Conservation (phyloP, 2,329 filamentous ascomycete genomes). For the Alternaria arbusti region DNA sequence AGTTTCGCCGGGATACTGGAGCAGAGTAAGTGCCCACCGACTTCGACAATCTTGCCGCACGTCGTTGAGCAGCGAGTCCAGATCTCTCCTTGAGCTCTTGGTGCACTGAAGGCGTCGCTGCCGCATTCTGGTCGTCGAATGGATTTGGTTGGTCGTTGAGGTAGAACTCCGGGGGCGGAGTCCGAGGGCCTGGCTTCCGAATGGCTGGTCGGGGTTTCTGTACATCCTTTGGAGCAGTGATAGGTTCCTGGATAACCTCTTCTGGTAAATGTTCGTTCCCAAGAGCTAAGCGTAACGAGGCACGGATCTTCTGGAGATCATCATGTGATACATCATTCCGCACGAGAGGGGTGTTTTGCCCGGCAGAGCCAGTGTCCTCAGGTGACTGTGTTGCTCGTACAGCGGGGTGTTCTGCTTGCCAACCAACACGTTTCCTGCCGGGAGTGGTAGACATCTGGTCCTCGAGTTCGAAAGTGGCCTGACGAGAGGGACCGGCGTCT, state of each 20-base stretch:
- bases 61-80: conserved; percentile 42
- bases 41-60: conserved; percentile 44
- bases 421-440: conserved; percentile 45
- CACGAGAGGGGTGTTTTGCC: conserved; percentile 37
- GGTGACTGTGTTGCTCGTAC: conserved; percentile 25
- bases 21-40: conserved; percentile 46
- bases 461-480: conserved; percentile 23
- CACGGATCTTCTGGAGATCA: conserved; percentile 40
- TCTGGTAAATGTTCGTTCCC: conserved; percentile 34
- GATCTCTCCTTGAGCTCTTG: conserved; percentile 40
- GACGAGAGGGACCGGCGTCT: conserved; percentile 21
- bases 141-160: conserved; percentile 44
- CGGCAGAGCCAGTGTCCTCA: conserved; percentile 35
- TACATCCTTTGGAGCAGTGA: conserved; percentile 25
- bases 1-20: conserved; percentile 44
- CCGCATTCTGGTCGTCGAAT: conserved; percentile 32
- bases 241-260: conserved; percentile 17
- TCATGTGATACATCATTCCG: conserved; percentile 44
- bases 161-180: conserved; percentile 42
- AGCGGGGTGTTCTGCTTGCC: conserved; percentile 30
- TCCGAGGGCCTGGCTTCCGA: conserved; percentile 36
- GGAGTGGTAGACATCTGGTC: conserved; percentile 37
- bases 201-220: conserved; percentile 49
- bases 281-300: conserved; percentile 45
- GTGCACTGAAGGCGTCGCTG: conserved; percentile 11